Base-by-base conservation (phyloP, 352 stramenopile genomes). In the Pythium aphanidermatum region DNA sequence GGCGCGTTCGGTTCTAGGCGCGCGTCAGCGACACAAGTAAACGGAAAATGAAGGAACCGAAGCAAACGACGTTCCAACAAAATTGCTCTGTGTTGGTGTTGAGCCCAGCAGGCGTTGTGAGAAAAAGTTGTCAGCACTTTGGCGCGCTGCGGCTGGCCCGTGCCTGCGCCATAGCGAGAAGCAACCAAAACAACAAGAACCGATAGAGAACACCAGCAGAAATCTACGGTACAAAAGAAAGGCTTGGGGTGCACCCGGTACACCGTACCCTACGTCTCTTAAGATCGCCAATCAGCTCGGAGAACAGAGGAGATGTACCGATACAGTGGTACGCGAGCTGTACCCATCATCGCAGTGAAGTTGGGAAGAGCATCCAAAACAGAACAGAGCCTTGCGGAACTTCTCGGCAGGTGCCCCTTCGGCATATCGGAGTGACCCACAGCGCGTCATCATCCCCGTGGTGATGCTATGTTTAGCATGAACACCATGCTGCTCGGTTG, bases 171-270 rank as follows among this genome's bases (percentile, higher is more conserved):
- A 17, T 28, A 23, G n/a, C n/a, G n/a, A n/a, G n/a, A n/a, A 14
- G 17, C 24, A 35, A 31, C 40, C 34, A 25, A 32, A 42, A 47
- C 39, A 57, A 34, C 40, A 51, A 10, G 51, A 59, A 53, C 4
- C 16, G 8, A 42, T 16, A 30, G 36, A 59, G 51, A 59, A 59
- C 51, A 59, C 51, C 51, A 59, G 35, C 42, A 53, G 51, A 58
- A 58, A 41, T 41, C 45, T 37, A 11, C n/a, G 24, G 28, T 16
- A 26, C 30, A 30, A 25, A 39, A 48, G n/a, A 33, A 33, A 14
- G 29, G 29, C 9, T 10, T 33, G 32, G 34, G 28, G n/a, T 32
- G 14, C 30, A 24, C 11, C 5, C 30, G 41, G 50, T 39, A 51
- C 50, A 34, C 2, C 34, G 41, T 58, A 46, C 50, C 50, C 45